Conservation (phyloP, 2,329 filamentous ascomycete species). For the Ramularia endophylla region DNA sequence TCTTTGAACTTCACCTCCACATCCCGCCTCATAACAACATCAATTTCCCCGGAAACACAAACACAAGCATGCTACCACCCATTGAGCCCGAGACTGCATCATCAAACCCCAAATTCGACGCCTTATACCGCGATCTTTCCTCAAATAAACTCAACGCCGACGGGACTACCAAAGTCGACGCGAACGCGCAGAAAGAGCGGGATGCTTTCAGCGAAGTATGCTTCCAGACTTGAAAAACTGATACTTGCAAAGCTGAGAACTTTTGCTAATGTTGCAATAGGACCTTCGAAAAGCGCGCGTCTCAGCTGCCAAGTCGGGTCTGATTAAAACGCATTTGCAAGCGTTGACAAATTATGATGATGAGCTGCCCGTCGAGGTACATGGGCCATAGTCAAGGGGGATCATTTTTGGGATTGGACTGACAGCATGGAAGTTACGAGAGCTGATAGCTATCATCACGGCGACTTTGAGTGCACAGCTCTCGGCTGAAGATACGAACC, state of each 20-base stretch:
- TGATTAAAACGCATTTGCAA: conserved; percentile 33
- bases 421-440: conserved; percentile 29
- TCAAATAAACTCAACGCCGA: conserved; percentile 38
- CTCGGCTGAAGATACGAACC: conserved; percentile 31
- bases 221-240: not conserved
- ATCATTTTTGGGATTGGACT: too few relatives aligned
- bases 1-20: not conserved
- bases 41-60: too few relatives aligned
- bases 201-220: conserved; percentile 35
- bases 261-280: conserved; percentile 20
- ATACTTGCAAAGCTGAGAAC: too few relatives aligned
- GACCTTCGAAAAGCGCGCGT: conserved; percentile 33
- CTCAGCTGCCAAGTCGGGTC: conserved; percentile 27
- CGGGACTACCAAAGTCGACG: conserved; percentile 39
- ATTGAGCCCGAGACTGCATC: conserved; percentile 33
- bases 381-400: too few relatives aligned
- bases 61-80: conserved; percentile 36
- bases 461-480: conserved; percentile 36
- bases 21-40: too few relatives aligned
- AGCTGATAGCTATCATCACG: conserved; percentile 37
- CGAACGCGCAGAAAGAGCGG: conserved; percentile 36
- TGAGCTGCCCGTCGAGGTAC: conserved; percentile 36
- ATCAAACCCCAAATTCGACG: conserved; percentile 40
- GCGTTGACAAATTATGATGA: conserved; percentile 31
- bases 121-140: conserved; percentile 41